Evolutionary conservation across 805 yeast genomes (phyloP).

Genomic region (Limtongozyma cylindracea): DNA sequence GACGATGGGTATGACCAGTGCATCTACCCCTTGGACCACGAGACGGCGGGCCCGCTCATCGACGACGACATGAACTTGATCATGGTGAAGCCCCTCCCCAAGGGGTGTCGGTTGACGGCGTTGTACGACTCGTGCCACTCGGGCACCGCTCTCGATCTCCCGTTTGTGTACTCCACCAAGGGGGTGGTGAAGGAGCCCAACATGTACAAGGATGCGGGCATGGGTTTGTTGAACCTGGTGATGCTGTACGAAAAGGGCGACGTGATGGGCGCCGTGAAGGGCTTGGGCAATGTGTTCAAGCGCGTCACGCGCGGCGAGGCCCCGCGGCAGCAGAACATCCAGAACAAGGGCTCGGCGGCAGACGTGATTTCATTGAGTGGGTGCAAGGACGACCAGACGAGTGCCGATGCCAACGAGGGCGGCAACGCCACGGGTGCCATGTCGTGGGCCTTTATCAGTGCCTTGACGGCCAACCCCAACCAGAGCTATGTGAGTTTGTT

Average conservation of each 20-base stretch:
- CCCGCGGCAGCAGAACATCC: constrained; percentile 9
- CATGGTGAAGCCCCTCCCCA: constrained; percentile 41
- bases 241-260: constrained; percentile 4
- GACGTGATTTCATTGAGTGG: constrained; percentile 61
- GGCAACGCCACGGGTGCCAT: constrained; percentile 65
- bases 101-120: constrained; percentile 59
- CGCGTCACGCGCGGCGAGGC: neutral
- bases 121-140: constrained; percentile 74
- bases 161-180: constrained; percentile 58
- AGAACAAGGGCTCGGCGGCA: constrained; percentile 43
- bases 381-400: constrained; percentile 62
- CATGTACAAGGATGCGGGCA: constrained; percentile 49
- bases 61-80: constrained; percentile 57
- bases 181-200: constrained; percentile 70
- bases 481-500: constrained; percentile 47
- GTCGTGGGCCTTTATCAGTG: constrained; percentile 55
- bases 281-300: neutral
- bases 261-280: neutral
- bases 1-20: constrained; percentile 51
- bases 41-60: constrained; percentile 35
- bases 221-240: constrained; percentile 20
- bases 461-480: constrained; percentile 28
- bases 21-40: constrained; percentile 51
- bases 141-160: constrained; percentile 62
- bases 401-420: constrained; percentile 53